Evolutionary conservation across 805 yeast species (phyloP), one percentile per base, ranked within the genome.

Genomic region (Pichia heedii): DNA sequence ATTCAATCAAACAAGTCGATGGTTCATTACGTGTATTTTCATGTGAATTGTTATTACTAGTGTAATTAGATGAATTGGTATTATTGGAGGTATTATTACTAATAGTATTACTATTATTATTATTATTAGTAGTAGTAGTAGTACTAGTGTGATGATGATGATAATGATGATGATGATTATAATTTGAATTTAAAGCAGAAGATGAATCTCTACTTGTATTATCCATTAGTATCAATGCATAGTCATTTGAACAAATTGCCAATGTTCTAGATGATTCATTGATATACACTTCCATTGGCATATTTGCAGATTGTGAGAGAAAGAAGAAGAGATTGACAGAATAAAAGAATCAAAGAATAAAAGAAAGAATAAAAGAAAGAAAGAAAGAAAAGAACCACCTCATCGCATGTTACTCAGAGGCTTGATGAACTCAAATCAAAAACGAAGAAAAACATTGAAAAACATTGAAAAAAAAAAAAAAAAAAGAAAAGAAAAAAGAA

Each of bases 1-100:
- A 75, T 51, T 78, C 84, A 33, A 80, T 79, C n/a, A 71, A 63
- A 42, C 70, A 63, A 41, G 22, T 39, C 15, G n/a, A 16, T 5
- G 36, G 13, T 34, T 22, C 4, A 27, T 30, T 16, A 32, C 19
- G 6, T 37, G 42, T 16, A 9, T 36, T 19, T 36, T 30, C 1
- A 18, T 18, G 12, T 36, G 26, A 35, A 16, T 22, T 13, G 3
- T n/a, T n/a, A 16, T 22, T 35, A 9, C n/a, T 22, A 6, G 22
- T 16, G 29, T 33, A 22, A 16, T 34, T 27, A 15, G 20, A 20
- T 16, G 32, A n/a, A n/a, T 22, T 22, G 11, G 22, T 16, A 36
- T 33, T 21, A 16, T 34, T 27, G 13, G 20, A 20, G 12, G 32
- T 13, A 19, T 38, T 22, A 27, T 27, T 27, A 27, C 15, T 24